phyloP scores from a whole-genome alignment of 2,329 filamentous ascomycete genomes.

The Cladorrhinum sp. region DNA sequence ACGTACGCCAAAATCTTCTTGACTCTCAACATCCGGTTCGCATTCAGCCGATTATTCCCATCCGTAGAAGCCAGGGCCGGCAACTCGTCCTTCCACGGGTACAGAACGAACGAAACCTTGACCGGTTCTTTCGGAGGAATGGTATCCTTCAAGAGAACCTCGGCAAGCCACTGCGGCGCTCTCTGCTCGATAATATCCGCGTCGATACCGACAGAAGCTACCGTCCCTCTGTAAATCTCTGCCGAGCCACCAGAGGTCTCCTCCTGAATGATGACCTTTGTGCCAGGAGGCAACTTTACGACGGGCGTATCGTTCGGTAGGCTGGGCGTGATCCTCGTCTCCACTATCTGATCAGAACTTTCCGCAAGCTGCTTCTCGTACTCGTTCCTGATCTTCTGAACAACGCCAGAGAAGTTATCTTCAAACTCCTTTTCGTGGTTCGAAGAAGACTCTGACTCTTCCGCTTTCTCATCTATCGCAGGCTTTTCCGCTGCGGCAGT shows the following conservation, averaged over 20 bases:
- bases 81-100: conserved; percentile 73
- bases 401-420: conserved; percentile 68
- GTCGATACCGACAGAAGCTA: conserved; percentile 72
- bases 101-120: conserved; percentile 91
- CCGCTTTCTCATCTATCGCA: conserved; percentile 72
- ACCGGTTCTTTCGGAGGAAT: conserved; percentile 85
- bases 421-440: conserved; percentile 70
- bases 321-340: conserved; percentile 65
- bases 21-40: conserved; percentile 92
- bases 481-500: conserved; percentile 69
- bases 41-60: conserved; percentile 86
- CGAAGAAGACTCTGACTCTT: conserved; percentile 61
- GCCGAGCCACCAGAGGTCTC: conserved; percentile 67
- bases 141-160: conserved; percentile 79
- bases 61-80: conserved; percentile 72
- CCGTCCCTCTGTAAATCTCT: conserved; percentile 87
- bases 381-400: conserved; percentile 69
- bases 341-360: conserved; percentile 51
- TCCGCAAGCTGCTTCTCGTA: conserved; percentile 68
- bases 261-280: conserved; percentile 67
- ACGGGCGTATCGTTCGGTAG: conserved; percentile 72
- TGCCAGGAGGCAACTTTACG: conserved; percentile 65
- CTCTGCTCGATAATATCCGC: conserved; percentile 80
- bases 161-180: conserved; percentile 88
- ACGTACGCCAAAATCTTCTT: conserved; percentile 94